phyloP scores from a whole-genome alignment of 140 eudicot genomes.

The Erigeron philadelphicus region DNA sequence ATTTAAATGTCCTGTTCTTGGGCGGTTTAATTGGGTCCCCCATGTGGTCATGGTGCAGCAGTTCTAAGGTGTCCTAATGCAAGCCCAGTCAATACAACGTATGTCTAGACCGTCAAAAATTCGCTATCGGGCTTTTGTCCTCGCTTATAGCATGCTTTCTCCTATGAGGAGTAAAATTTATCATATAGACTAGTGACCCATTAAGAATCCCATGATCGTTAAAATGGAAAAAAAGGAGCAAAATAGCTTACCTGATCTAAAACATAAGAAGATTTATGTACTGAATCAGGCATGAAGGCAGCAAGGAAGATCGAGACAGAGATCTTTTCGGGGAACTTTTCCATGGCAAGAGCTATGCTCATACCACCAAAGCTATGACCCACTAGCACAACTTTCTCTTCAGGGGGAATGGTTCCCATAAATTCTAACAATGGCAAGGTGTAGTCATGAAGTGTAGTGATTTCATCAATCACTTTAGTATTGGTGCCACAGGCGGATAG shows the following conservation, averaged over 20 bases:
- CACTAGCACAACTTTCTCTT: conserved; percentile 48
- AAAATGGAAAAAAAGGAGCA: no score
- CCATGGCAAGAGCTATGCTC: conserved; percentile 45
- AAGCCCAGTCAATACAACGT: no score
- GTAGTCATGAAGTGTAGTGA: conserved; percentile 38
- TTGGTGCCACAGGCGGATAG: conserved; percentile 54
- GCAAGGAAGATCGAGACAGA: conserved; percentile 32
- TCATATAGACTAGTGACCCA: no score
- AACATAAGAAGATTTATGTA: conserved; percentile 32
- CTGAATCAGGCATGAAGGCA: conserved; percentile 47
- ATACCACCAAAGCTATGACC: conserved; percentile 58
- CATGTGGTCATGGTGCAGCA: no score
- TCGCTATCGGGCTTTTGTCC: no score
- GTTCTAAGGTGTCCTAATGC: no score
- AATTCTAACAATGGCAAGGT: conserved; percentile 40
- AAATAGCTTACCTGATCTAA: conserved; percentile 31
- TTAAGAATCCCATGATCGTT: no score
- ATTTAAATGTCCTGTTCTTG: no score
- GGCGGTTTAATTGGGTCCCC: no score
- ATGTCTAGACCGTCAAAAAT: no score
- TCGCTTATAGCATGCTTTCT: no score
- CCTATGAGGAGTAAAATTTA: no score
- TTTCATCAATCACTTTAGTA: conserved; percentile 31
- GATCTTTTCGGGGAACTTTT: conserved; percentile 46
- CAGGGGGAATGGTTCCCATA: conserved; percentile 36